phyloP scores from a whole-genome alignment of 768 basidiomycete species.

The Wakefieldia striispora region DNA sequence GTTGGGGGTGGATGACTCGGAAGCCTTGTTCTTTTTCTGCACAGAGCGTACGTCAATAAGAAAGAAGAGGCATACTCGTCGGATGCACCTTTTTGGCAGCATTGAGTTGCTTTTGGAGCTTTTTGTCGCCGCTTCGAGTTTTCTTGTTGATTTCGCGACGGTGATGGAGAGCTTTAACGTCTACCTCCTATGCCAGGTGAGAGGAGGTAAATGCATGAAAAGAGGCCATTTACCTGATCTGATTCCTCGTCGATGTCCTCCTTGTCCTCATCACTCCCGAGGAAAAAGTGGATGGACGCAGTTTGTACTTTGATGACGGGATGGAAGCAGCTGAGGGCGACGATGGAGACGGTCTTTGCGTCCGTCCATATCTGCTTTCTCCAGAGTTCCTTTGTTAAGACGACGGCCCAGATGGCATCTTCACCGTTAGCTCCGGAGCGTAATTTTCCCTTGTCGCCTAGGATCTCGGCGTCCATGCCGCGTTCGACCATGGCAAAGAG shows the following conservation, averaged over 20 bases:
- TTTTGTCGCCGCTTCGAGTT: slow-evolving; percentile 78
- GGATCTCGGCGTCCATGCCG: slow-evolving; percentile 78
- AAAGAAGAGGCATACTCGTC: background rate
- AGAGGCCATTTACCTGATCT: slow-evolving; percentile 32
- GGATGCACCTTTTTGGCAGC: slow-evolving; percentile 64
- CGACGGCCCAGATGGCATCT: slow-evolving; percentile 97
- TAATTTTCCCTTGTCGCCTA: slow-evolving; percentile 83
- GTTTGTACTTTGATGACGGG: slow-evolving; percentile 92
- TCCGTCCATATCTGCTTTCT: slow-evolving; percentile 91
- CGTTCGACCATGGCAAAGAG: slow-evolving; percentile 95
- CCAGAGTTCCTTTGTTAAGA: slow-evolving; percentile 93
- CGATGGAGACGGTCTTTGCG: slow-evolving; percentile 88
- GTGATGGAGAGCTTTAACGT: slow-evolving; percentile 77
- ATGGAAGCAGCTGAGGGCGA: slow-evolving; percentile 90
- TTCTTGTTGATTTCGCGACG: slow-evolving; percentile 93
- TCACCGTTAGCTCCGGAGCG: slow-evolving; percentile 56
- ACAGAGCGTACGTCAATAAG: slow-evolving; percentile 30
- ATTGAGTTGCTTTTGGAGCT: slow-evolving; percentile 71
- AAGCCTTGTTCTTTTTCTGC: slow-evolving; percentile 36
- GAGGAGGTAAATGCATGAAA: background rate
- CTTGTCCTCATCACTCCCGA: slow-evolving; percentile 79
- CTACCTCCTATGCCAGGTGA: slow-evolving; percentile 44
- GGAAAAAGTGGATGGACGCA: slow-evolving; percentile 93
- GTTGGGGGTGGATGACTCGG: slow-evolving; percentile 48
- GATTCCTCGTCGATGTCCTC: slow-evolving; percentile 76